These are phyloP conservation scores for Stevia rebaudiana DNA, from an alignment of 140 eudicot species.

Conservation along the genomic window DNA sequence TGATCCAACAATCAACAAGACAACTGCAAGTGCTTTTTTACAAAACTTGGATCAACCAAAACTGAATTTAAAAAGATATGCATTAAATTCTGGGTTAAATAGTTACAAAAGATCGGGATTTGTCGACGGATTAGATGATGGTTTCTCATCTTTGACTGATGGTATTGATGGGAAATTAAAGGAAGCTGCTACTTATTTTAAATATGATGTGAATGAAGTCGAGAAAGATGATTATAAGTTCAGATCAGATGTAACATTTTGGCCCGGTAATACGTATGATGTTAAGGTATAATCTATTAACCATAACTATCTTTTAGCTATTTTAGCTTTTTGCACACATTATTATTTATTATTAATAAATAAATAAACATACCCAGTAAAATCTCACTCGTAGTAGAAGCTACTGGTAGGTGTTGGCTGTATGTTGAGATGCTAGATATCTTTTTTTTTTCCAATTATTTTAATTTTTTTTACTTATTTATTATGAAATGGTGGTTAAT, in stretches of 20 bases:
- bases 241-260: conserved; percentile 62
- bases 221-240: conserved; percentile 46
- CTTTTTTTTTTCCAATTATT: neutral
- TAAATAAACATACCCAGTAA: no score
- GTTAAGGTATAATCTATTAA: conserved; percentile 41
- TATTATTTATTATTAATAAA: neutral
- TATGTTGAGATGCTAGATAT: neutral
- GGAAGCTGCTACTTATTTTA: conserved; percentile 56
- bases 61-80: conserved; percentile 22
- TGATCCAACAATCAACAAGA: conserved; percentile 10
- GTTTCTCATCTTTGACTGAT: conserved; percentile 46
- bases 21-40: conserved; percentile 31
- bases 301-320: neutral
- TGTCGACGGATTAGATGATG: conserved; percentile 47
- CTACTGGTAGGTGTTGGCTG: neutral
- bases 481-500: neutral
- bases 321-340: conserved; percentile 1
- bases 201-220: conserved; percentile 47
- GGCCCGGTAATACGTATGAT: conserved; percentile 49
- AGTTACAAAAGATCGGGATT: conserved; percentile 23
- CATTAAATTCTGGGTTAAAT: conserved; percentile 16
- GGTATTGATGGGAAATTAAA: conserved; percentile 59
- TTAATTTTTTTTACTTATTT: neutral
- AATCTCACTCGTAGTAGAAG: no score
- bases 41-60: conserved; percentile 39